Conservation (phyloP, 1,284 basidiomycete genomes). For the Rhodotorula sp. region DNA sequence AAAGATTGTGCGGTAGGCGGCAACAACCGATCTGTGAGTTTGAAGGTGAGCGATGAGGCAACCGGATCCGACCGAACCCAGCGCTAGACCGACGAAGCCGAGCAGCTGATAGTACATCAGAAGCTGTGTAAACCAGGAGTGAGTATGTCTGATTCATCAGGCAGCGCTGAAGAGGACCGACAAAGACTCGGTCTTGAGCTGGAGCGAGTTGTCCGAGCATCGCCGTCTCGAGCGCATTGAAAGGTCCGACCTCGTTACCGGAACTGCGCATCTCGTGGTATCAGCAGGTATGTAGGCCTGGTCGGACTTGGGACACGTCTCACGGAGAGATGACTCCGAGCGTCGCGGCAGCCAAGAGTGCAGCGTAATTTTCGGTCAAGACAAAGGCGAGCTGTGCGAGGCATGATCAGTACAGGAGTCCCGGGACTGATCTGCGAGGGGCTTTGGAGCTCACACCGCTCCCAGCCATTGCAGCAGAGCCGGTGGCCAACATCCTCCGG, state of each 20-base stretch:
- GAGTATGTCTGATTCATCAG: not conserved
- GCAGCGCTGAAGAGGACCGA: not conserved
- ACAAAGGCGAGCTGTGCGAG: conserved; percentile 18
- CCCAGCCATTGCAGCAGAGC: conserved; percentile 19
- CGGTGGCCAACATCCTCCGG: conserved; percentile 19
- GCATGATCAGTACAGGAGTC: not conserved
- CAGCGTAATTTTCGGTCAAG: conserved; percentile 4
- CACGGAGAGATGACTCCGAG: conserved; percentile 28
- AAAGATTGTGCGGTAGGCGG: conserved; percentile 21
- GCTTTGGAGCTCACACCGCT: conserved; percentile 14
- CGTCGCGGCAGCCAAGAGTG: conserved; percentile 22
- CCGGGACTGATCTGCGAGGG: not conserved
- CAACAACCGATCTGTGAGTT: not conserved
- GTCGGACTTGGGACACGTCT: not conserved
- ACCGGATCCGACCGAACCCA: conserved; percentile 19
- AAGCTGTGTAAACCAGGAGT: not conserved
- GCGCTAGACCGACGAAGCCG: conserved; percentile 26
- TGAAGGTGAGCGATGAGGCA: conserved; percentile 15
- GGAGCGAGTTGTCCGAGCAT: conserved; percentile 29
- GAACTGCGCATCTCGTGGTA: not conserved
- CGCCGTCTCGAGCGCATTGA: conserved; percentile 24
- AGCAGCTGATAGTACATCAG: conserved; percentile 20
- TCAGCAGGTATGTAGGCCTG: not conserved
- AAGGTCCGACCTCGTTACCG: conserved; percentile 20
- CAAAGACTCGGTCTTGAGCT: conserved; percentile 23